A percentile compares a stretch with the other conserved stretches of the same genome.
phyloP scores from a whole-genome alignment of 352 stramenopile species.

The Phytophthora pluvialis region DNA sequence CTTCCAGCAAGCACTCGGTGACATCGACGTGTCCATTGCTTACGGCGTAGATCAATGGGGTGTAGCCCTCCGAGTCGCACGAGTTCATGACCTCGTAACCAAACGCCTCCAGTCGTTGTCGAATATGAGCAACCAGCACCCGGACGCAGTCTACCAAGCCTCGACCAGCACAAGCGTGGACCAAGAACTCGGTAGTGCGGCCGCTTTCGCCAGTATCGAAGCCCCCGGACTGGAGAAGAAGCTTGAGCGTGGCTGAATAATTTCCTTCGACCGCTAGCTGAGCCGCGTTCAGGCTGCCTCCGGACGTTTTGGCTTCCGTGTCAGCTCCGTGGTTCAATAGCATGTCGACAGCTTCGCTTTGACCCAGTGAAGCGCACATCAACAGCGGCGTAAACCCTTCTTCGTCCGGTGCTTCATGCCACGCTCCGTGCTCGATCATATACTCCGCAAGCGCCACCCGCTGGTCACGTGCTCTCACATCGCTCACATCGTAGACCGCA shows the following conservation, averaged over 20 bases:
- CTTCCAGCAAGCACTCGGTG: conserved; percentile 63
- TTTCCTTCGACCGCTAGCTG: conserved; percentile 74
- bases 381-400: conserved; percentile 72
- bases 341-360: conserved; percentile 69
- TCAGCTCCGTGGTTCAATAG: conserved; percentile 72
- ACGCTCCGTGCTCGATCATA: conserved; percentile 88
- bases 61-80: conserved; percentile 77
- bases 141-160: conserved; percentile 64
- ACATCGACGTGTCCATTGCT: conserved; percentile 58
- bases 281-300: conserved; percentile 48
- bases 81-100: conserved; percentile 46
- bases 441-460: conserved; percentile 69
- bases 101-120: conserved; percentile 39
- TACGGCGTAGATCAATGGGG: conserved; percentile 80
- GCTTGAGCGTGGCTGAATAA: conserved; percentile 48
- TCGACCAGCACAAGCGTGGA: conserved; percentile 69
- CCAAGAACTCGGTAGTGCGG: conserved; percentile 50
- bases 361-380: conserved; percentile 59
- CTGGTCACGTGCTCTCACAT: conserved; percentile 34
- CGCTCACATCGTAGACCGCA: conserved; percentile 8
- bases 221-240: conserved; percentile 56
- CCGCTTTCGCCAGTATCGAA: conserved; percentile 52
- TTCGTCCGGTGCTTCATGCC: conserved; percentile 75
- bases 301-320: conserved; percentile 47
- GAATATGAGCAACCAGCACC: conserved; percentile 57